Evolutionary conservation across 2,329 filamentous ascomycete species (phyloP), one percentile per base, ranked within the genome.

Genomic region (Cladosporium colombiae): DNA sequence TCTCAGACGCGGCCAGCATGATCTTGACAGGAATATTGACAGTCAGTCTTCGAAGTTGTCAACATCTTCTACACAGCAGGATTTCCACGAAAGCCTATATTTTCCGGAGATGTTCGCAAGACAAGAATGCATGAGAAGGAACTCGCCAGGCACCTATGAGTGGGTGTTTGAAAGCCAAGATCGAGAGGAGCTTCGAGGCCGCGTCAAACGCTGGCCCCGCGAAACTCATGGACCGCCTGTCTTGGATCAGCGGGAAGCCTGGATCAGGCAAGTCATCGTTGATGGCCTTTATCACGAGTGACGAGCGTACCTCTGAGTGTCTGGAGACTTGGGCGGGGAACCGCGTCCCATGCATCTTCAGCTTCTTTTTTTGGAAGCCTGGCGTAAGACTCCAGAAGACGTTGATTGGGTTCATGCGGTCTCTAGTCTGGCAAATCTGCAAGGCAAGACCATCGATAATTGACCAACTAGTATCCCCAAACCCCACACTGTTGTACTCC

Each of bases 201-300:
- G 44, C 6, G 7, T 62, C 5, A 1, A 10, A 5, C 18, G 21
- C n/a, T 62, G 58, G 58, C 58, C 52, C 0, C 10, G n/a, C 5
- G 33, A 5, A 5, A 33, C 35, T 3, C 16, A 11, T 13, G 29
- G 16, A 11, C 1, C 21, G 13, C 18, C n/a, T 31, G 13, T 55
- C 2, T 62, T 62, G 60, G 60, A n/a, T 62, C 31, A 62, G 23
- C 13, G 60, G 60, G 1, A 62, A 62, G 49, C 29, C 49, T 5
- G 60, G 60, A 21, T 62, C 60, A 5, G 60, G 60, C 10, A 62
- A 62, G 23, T 53, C 60, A 6, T 37, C 46, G 1, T 21, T 62
- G n/a, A 40, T 40, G 31, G 25, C 46, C 2, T 62, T 25, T 21
- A 40, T 62, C n/a, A 8, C 29, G 25, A 55, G 6, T 18, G 52